Base-by-base conservation (phyloP, 306 rosid genomes). In the Lotus japonicus region DNA sequence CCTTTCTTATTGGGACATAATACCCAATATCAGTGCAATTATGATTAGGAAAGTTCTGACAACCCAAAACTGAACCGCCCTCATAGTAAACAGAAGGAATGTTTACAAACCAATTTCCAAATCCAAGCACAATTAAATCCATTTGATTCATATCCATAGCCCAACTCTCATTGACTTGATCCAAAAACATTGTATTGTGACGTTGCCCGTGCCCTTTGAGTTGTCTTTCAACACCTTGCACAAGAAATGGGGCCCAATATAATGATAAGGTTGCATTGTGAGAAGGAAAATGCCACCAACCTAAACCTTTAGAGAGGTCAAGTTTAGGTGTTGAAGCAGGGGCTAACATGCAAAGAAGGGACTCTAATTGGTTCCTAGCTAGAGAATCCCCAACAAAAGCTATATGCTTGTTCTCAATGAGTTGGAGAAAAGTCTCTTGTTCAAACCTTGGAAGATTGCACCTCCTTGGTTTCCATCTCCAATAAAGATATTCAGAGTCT, bases 81-180 rank as follows among this genome's bases (percentile, higher is more conserved):
- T 89, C 96, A n/a, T 15, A 75, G 73, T 84, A 89, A 17, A 89
- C 85, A 0, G 96, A 87, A 0, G 96, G 96, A 68, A 81, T 1
- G 4, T n/a, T n/a, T n/a, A 2, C 83, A 60, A 82, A 86, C 96
- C 96, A 89, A 74, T 89, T 88, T 12, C 90, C 96, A 54, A 83
- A 66, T 13, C 90, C 84, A 6, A 89, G 46, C 13, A 89, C 79
- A 70, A 89, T 35, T 70, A 61, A 17, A 54, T 83, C 81, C 28
- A 86, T 64, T 16, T 53, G 44, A 17, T 65, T 82, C 49, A 89
- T 16, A 13, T 87, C 91, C 19, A 16, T 62, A 11, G 81, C 86
- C 96, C 96, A 89, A 38, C 65, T 89, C 76, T 87, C 91, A 66
- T 85, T 55, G 1, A 83, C 85, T 8, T 48, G 80, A 75, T 89